Evolutionary conservation across 371 early-diverging fungal genomes (phyloP).

Genomic region (Globomyces sp.): DNA sequence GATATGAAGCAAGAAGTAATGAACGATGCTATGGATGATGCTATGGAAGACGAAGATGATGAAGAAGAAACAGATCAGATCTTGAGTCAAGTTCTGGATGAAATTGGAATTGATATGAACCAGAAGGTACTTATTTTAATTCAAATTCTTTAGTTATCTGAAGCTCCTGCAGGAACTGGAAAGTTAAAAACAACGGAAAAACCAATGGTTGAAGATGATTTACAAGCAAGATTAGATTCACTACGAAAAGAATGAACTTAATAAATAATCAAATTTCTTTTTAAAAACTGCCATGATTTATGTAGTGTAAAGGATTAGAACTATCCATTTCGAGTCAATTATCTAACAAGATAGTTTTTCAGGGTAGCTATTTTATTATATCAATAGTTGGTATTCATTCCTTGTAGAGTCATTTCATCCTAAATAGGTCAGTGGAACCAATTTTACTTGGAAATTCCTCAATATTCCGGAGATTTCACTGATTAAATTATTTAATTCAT

Average conservation of each 20-base stretch:
- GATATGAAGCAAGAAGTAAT: conserved; percentile 99
- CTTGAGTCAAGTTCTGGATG: conserved; percentile 91
- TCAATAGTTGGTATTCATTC: conserved; percentile 17
- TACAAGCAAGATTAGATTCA: background rate
- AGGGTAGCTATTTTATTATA: too few relatives aligned
- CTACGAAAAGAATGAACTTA: background rate
- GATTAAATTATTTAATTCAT: conserved; percentile 75
- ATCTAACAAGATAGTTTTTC: too few relatives aligned
- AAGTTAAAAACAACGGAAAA: conserved; percentile 15
- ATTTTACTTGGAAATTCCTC: conserved; percentile 67
- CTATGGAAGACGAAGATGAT: conserved; percentile 89
- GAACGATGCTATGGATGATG: conserved; percentile 95
- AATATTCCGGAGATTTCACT: conserved; percentile 78
- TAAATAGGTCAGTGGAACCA: background rate
- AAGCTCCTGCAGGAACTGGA: conserved; percentile 11
- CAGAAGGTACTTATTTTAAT: conserved; percentile 28
- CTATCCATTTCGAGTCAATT: too few relatives aligned
- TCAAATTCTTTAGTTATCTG: conserved; percentile 23
- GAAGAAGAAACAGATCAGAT: conserved; percentile 83
- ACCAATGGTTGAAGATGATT: conserved; percentile 1
- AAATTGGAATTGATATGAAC: conserved; percentile 82
- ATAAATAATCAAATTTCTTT: too few relatives aligned
- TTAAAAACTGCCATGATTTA: background rate
- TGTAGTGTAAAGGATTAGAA: too few relatives aligned
- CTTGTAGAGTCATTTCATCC: conserved; percentile 44